Evolutionary conservation across 148 eudicot genomes (phyloP), one percentile per base, ranked within the genome.

Genomic region (Vaccinium myrtillus): DNA sequence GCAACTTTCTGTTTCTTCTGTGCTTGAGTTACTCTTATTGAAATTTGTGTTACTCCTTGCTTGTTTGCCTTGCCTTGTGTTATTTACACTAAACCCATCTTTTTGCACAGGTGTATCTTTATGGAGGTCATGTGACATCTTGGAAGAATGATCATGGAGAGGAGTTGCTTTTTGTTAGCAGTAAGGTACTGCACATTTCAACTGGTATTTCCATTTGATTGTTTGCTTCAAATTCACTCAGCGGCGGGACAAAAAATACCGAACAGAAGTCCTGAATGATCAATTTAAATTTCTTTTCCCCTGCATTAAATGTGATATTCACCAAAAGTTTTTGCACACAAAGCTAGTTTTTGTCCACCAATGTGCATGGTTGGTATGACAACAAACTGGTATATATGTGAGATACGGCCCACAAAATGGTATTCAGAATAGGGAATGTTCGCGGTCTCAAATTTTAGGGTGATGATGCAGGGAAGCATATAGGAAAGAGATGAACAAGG

Each of bases 81-180:
- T 70, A 58, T 77, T 79, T 73, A 73, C 18, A 61, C 48, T 65
- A 14, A 79, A 53, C 21, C 84, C 58, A n/a, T 79, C 56, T 76
- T 84, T 53, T 63, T 84, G 75, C 82, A 55, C 87, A 97, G 99
- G 88, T 97, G 70, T 94, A 94, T 88, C 89, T 95, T 46, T 95
- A 94, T 85, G 99, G 99, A 51, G 98, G 87, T 85, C 98, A 97
- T 10, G 96, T 97, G 83, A 94, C 98, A 71, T 97, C 99, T 70
- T 97, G 99, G 99, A 97, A 94, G 91, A 97, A 97, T 88, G 98
- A 93, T 15, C 87, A 92, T 85, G 90, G 93, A 25, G 98, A 97
- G 87, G 99, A 97, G 86, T 88, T 97, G 87, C 96, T 97, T 80
- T 95, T 94, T 83, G 88, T 97, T 75, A 97, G 99, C 84, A 92